Conservation (phyloP, 768 basidiomycete genomes). For the Hypholoma fasciculare region DNA sequence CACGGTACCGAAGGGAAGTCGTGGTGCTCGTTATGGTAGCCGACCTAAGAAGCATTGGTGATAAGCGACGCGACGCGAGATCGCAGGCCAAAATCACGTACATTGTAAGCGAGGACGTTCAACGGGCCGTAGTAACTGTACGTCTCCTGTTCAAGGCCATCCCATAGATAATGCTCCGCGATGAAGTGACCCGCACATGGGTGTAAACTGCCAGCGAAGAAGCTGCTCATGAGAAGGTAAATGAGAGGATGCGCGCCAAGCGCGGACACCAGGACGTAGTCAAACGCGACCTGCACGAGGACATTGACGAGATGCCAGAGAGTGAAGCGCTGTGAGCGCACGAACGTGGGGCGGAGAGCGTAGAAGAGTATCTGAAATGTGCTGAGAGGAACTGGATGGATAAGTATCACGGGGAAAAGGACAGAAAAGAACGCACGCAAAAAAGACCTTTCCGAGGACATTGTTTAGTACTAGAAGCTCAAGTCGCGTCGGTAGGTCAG, state of each 20-base stretch:
- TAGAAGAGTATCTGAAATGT: slow-evolving; percentile 99
- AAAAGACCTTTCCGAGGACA: slow-evolving; percentile 97
- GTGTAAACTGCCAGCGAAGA: slow-evolving; percentile 96
- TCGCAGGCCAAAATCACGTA: slow-evolving; percentile 33
- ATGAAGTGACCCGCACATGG: slow-evolving; percentile 98
- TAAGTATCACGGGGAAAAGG: slow-evolving; percentile 20
- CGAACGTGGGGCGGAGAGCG: slow-evolving; percentile 91
- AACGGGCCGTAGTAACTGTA: slow-evolving; percentile 95
- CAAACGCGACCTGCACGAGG: slow-evolving; percentile 64
- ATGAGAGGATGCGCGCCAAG: slow-evolving; percentile 53
- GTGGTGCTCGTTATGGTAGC: slow-evolving; percentile 99
- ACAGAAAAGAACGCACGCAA: slow-evolving; percentile 63
- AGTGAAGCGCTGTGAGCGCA: slow-evolving; percentile 79
- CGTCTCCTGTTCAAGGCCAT: slow-evolving; percentile 90
- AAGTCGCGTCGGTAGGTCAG: slow-evolving; percentile 85
- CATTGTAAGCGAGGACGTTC: slow-evolving; percentile 92
- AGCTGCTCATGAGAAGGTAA: slow-evolving; percentile 86
- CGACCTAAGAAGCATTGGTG: slow-evolving; percentile 55
- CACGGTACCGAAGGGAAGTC: slow-evolving; percentile 97
- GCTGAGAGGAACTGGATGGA: slow-evolving; percentile 35
- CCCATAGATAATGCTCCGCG: slow-evolving; percentile 95
- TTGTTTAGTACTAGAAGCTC: slow-evolving; percentile 90
- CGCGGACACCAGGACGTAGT: slow-evolving; percentile 59
- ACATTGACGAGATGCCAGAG: slow-evolving; percentile 87
- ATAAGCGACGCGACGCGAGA: background rate